These are phyloP conservation scores for Bifiguratus adelaidae DNA, from an alignment of 192 early-diverging fungal species.

Conservation along the genomic window DNA sequence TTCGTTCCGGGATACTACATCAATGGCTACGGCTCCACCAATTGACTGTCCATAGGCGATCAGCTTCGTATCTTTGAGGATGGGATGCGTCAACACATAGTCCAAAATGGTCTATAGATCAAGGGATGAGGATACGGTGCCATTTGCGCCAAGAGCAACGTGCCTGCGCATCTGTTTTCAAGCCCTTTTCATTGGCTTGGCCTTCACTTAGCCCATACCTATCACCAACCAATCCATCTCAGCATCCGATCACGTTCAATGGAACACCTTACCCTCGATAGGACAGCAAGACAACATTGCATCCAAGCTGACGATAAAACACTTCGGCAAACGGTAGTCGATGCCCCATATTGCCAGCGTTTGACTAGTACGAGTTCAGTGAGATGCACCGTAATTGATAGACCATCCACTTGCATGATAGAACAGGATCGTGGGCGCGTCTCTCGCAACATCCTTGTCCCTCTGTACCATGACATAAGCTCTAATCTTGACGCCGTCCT, in stretches of 20 bases:
- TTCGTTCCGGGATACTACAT: slow-evolving; percentile 71
- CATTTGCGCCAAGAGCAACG: too few relatives aligned
- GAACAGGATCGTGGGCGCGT: slow-evolving; percentile 71
- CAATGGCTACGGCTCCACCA: slow-evolving; percentile 92
- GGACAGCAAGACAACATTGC: slow-evolving; percentile 96
- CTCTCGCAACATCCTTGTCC: slow-evolving; percentile 37
- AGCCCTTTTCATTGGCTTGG: slow-evolving; percentile 71
- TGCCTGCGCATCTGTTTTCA: slow-evolving; percentile 82
- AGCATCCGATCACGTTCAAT: neutral
- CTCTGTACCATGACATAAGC: slow-evolving; percentile 65
- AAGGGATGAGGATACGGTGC: neutral
- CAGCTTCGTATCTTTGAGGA: slow-evolving; percentile 64
- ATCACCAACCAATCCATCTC: neutral
- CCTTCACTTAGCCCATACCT: slow-evolving; percentile 88
- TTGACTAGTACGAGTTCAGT: slow-evolving; percentile 40
- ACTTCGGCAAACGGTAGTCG: slow-evolving; percentile 82
- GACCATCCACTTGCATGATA: slow-evolving; percentile 52
- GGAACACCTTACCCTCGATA: slow-evolving; percentile 70
- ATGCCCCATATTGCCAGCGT: slow-evolving; percentile 99
- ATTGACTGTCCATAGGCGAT: slow-evolving; percentile 93
- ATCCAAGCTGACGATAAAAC: slow-evolving; percentile 48
- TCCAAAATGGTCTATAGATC: slow-evolving; percentile 64
- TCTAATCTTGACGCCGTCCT: slow-evolving; percentile 70
- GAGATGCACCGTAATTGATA: neutral
- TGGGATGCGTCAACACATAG: slow-evolving; percentile 65